Percentiles rank a stretch among this genome's conserved stretches.
These are phyloP conservation scores for Eucalyptus fibrosa DNA, from an alignment of 345 rosid species.

Conservation along the genomic window DNA sequence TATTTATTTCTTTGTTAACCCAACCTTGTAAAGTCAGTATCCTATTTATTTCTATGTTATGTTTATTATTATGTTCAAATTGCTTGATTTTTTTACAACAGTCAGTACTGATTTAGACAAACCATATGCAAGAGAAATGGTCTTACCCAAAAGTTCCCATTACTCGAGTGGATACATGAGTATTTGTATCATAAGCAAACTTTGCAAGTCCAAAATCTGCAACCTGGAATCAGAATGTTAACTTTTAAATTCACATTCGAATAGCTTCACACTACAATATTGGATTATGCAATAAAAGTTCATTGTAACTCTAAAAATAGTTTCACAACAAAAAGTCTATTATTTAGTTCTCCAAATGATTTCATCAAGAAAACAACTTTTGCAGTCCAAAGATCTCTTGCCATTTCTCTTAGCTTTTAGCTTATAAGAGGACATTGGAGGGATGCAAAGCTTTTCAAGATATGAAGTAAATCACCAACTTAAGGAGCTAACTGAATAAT, in stretches of 20 bases:
- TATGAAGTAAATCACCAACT: neutral
- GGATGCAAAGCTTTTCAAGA: no score
- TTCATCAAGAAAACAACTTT: neutral
- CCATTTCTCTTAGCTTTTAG: neutral
- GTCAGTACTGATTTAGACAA: no score
- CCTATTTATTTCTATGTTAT: neutral
- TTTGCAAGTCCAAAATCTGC: slow-evolving; percentile 95
- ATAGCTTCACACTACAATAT: neutral
- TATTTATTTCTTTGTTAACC: neutral
- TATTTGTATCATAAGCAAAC: slow-evolving; percentile 49
- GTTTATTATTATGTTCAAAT: neutral
- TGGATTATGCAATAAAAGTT: neutral
- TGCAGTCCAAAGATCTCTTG: neutral
- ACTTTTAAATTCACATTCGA: accelerated
- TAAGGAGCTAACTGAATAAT: neutral
- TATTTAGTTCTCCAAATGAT: neutral
- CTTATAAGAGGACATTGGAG: neutral
- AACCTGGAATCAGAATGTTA: slow-evolving; percentile 15
- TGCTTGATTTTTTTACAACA: no score
- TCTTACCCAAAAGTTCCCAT: slow-evolving; percentile 93
- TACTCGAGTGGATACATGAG: slow-evolving; percentile 82
- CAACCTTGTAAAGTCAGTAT: neutral
- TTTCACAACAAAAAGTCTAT: neutral
- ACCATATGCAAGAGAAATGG: neutral
- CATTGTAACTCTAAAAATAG: neutral